Evolutionary conservation across 768 basidiomycete species (phyloP), one percentile per base, ranked within the genome.

Genomic region (Leccinellum albellum): DNA sequence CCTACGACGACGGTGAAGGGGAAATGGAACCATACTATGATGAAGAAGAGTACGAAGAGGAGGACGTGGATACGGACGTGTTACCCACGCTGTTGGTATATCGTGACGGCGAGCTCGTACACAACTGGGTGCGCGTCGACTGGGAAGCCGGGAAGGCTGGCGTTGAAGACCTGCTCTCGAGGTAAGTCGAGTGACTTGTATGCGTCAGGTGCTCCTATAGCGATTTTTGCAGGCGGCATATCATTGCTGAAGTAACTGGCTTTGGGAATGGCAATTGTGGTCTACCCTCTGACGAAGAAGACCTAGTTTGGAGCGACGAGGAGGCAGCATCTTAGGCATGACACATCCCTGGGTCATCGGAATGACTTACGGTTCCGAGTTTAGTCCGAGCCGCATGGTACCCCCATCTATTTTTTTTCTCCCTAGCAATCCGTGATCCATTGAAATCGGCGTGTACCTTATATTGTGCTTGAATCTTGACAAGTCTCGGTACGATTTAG

Each of bases 61-160:
- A 83, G 51, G 73, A 84, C 28, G 84, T 91, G 42, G 89, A 91
- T 63, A 80, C 85, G 4, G 89, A 91, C 67, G 83, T 91, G 78
- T 77, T 91, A 26, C 89, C 90, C 0, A 91, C 89, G 1, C 69
- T 91, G 66, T 78, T 91, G 13, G 87, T 89, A 4, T 92, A 92
- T 64, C 86, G 84, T 17, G 84, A 82, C 56, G 89, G 91, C 17
- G 83, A 90, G 59, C 81, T 93, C n/a, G 82, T 91, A n/a, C 82
- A 90, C 64, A 89, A 89, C 50, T 93, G 91, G 91, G 87, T 93
- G 9, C 79, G 91, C 24, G 89, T 92, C 4, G 90, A 93, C 68
- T 92, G 89, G 91, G 89, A 90, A 69, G 88, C 87, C 0, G 85
- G 84, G 13, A 66, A 73, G 32, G 79, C 79, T n/a, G 87, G 85